Evolutionary conservation across 1,284 basidiomycete species (phyloP).

Genomic region (Chalciporus sp.): DNA sequence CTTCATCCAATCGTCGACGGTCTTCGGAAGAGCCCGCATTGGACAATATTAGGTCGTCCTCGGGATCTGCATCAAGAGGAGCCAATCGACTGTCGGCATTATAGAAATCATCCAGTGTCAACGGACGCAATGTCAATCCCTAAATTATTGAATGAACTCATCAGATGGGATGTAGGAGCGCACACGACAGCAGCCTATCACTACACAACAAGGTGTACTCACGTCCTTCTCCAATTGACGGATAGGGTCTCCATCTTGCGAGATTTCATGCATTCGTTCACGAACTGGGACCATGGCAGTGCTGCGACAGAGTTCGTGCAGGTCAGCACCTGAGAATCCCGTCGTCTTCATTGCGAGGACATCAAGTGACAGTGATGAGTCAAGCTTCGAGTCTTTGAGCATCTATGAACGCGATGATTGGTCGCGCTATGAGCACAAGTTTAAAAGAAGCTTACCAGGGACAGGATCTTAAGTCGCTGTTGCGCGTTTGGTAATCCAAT

Average conservation of each 20-base stretch:
- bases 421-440: not conserved
- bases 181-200: not conserved
- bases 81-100: slow-evolving; percentile 51
- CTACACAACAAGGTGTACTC: slow-evolving; percentile 10
- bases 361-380: slow-evolving; percentile 65
- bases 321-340: slow-evolving; percentile 88
- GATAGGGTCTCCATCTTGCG: slow-evolving; percentile 53
- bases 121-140: slow-evolving; percentile 77
- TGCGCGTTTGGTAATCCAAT: slow-evolving; percentile 81
- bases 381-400: slow-evolving; percentile 77
- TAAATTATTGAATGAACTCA: slow-evolving; percentile 29
- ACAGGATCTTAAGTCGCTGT: slow-evolving; percentile 90
- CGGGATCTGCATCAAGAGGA: slow-evolving; percentile 30
- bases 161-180: not conserved
- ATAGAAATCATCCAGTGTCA: slow-evolving; percentile 73
- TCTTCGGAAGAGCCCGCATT: not conserved
- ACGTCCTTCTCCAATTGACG: slow-evolving; percentile 60
- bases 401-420: slow-evolving; percentile 54
- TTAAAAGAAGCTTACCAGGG: slow-evolving; percentile 55
- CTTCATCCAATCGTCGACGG: not conserved
- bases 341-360: slow-evolving; percentile 74
- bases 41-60: slow-evolving; percentile 29
- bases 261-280: slow-evolving; percentile 76
- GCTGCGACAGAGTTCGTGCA: slow-evolving; percentile 93
- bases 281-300: slow-evolving; percentile 92